Evolutionary conservation across 1,284 basidiomycete genomes (phyloP).

Genomic region (Papiliotrema terrestris): DNA sequence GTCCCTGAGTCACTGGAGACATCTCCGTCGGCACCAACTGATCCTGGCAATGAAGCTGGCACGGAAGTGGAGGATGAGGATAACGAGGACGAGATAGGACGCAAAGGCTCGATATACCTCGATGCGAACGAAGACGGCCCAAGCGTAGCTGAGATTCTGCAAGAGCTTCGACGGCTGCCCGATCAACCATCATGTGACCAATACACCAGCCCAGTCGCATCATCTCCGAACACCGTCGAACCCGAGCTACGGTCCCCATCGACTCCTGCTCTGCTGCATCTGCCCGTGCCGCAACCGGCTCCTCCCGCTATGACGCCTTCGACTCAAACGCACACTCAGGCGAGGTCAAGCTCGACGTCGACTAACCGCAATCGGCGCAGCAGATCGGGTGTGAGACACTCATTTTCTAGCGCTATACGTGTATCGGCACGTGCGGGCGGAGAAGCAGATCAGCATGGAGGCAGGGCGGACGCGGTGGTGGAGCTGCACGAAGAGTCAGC

Average conservation of each 20-base stretch:
- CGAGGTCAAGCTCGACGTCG: neutral
- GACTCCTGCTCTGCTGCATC: neutral
- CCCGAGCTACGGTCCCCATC: neutral
- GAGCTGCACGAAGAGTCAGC: constrained; percentile 41
- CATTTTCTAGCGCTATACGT: constrained; percentile 18
- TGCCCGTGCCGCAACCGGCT: neutral
- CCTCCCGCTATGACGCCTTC: neutral
- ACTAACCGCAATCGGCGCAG: neutral
- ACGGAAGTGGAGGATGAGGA: constrained; percentile 3
- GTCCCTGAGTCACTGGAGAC: neutral
- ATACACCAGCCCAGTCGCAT: neutral
- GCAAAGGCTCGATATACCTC: constrained; percentile 32
- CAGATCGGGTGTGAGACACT: constrained; percentile 15
- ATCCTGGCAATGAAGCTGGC: neutral
- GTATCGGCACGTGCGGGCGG: neutral
- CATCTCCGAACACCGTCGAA: neutral
- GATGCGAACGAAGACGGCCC: constrained; percentile 31
- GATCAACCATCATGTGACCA: constrained; percentile 9
- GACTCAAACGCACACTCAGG: neutral
- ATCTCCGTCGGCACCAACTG: neutral
- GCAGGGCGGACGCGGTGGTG: constrained; percentile 29
- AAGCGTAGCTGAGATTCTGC: constrained; percentile 26
- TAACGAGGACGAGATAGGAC: constrained; percentile 4
- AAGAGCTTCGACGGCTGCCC: constrained; percentile 33
- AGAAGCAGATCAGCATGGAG: neutral